phyloP scores from a whole-genome alignment of 2,329 filamentous ascomycete genomes.

The Pseudodiploospora longispora region DNA sequence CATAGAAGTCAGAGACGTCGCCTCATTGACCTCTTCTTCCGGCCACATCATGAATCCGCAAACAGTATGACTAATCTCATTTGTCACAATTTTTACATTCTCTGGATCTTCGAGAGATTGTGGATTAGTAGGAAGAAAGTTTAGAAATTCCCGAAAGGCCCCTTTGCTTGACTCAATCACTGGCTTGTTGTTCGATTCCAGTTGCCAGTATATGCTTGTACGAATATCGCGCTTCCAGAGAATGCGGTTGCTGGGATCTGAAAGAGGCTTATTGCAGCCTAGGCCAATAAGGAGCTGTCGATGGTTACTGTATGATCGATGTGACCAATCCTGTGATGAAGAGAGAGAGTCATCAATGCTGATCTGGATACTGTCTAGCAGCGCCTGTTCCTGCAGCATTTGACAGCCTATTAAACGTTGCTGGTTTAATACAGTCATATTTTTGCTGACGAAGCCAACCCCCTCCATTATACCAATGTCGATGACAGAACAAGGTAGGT shows the following conservation, averaged over 20 bases:
- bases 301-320: background rate
- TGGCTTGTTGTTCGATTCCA: background rate
- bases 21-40: conserved; percentile 6
- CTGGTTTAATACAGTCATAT: background rate
- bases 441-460: background rate
- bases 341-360: background rate
- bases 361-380: background rate
- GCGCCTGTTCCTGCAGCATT: background rate
- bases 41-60: conserved; percentile 8
- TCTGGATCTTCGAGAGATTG: conserved; percentile 3
- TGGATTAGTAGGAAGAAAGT: conserved; percentile 2
- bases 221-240: conserved; percentile 5
- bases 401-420: background rate
- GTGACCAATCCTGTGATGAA: background rate
- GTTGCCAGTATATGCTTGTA: background rate
- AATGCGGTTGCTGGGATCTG: background rate
- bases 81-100: conserved; percentile 1
- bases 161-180: conserved; percentile 2
- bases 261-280: conserved; percentile 4
- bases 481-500: conserved; percentile 5
- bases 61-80: conserved; percentile 8
- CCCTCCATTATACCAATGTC: conserved; percentile 6
- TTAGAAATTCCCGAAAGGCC: conserved; percentile 9
- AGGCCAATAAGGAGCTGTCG: conserved; percentile 5
- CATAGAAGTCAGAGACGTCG: conserved; percentile 3